Evolutionary conservation across 768 basidiomycete genomes (phyloP), one percentile per base, ranked within the genome.

Genomic region (Tylopilus sp.): DNA sequence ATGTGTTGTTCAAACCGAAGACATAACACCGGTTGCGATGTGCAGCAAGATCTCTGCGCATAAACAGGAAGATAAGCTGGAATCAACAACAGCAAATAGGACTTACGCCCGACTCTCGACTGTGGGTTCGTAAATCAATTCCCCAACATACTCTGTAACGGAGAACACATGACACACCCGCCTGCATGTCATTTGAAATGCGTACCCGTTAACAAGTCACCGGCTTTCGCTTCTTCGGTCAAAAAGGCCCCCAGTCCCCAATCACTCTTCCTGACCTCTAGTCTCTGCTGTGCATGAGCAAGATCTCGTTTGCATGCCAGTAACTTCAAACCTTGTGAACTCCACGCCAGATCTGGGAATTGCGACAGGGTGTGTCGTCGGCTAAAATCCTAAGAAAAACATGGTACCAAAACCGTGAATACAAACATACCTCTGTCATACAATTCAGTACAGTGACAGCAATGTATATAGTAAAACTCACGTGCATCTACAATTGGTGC

Each of bases 61-160:
- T 5, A 26, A 6, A 36, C 18, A 28, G 36, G 52, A 20, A 6
- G 22, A 43, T 31, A 22, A 13, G 20, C 21, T 10, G 21, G 9
- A 43, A 44, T 11, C 13, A 25, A n/a, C 39, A 25, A 6, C 4
- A 21, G 23, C 8, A 48, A 47, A 46, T 3, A 23, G 21, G 10
- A 70, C 79, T 51, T 52, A 83, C 84, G 74, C 74, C 59, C 84
- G 75, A 33, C 76, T 79, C 6, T 70, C 64, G 6, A 74, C 68
- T 1, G 80, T 85, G 0, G 70, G 60, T 23, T 77, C 74, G 43
- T 68, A 76, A 4, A 83, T 75, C 18, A 82, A 55, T 65, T 89
- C 85, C 3, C 87, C 87, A 5, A 77, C 63, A 52, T 89, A 88
- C 67, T 88, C 88, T 88, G 41, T 47, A 26, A 38, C 13, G 43